phyloP scores from a whole-genome alignment of 2,329 filamentous ascomycete species.

The Fusarium sp. region DNA sequence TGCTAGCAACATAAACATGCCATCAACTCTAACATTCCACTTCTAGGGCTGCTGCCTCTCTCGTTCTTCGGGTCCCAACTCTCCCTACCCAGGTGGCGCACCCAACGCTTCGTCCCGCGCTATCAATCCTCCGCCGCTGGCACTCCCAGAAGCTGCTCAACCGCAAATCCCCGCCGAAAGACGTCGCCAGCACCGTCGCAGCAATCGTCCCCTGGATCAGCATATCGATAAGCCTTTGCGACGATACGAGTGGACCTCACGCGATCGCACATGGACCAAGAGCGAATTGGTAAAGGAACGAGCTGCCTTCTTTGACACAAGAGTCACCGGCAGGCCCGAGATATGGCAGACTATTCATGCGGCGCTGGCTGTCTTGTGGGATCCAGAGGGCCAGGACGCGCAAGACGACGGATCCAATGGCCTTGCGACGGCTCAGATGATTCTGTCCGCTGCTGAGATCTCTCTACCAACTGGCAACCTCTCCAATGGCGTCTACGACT shows the following conservation, averaged over 20 bases:
- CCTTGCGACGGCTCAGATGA: slow-evolving; percentile 78
- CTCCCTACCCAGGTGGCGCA: slow-evolving; percentile 62
- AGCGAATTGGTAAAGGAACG: slow-evolving; percentile 75
- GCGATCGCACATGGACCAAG: slow-evolving; percentile 75
- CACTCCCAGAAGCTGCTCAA: slow-evolving; percentile 45
- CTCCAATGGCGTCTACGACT: slow-evolving; percentile 77
- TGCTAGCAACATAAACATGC: background rate
- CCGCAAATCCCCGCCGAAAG: slow-evolving; percentile 39
- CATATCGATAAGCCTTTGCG: slow-evolving; percentile 78
- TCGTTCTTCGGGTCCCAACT: slow-evolving; percentile 61
- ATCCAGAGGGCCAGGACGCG: slow-evolving; percentile 55
- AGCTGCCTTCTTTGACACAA: slow-evolving; percentile 88
- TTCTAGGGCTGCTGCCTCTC: slow-evolving; percentile 68
- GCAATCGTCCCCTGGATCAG: slow-evolving; percentile 61
- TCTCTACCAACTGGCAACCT: slow-evolving; percentile 79
- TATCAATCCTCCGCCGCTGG: slow-evolving; percentile 58
- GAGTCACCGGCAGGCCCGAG: slow-evolving; percentile 80
- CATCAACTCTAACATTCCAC: slow-evolving; percentile 28
- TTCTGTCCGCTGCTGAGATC: slow-evolving; percentile 81
- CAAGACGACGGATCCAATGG: slow-evolving; percentile 53
- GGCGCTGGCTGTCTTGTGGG: slow-evolving; percentile 75
- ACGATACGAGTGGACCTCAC: slow-evolving; percentile 72
- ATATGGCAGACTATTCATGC: slow-evolving; percentile 81
- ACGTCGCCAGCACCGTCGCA: slow-evolving; percentile 49
- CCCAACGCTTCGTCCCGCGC: slow-evolving; percentile 63